A percentile compares a stretch with the other conserved stretches of the same genome.
These are phyloP conservation scores for Bolboschoenus planiculmis DNA, from an alignment of 176 grass and related monocot species.

Conservation along the genomic window DNA sequence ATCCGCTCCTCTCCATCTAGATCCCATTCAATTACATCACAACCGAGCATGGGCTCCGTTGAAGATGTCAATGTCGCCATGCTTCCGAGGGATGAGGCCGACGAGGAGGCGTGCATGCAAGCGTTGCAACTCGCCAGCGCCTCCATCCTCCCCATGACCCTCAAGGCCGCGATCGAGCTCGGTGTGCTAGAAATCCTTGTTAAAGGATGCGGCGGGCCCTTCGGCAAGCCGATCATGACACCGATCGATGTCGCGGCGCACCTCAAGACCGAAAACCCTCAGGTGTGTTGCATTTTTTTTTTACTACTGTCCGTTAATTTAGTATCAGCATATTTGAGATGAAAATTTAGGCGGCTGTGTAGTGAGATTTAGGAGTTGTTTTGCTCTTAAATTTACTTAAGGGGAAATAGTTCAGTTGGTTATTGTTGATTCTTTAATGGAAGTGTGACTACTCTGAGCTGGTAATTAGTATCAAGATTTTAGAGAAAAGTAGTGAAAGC, in stretches of 20 bases:
- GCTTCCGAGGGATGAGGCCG: slow-evolving; percentile 26
- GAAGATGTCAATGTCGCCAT: not conserved
- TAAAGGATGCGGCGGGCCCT: slow-evolving; percentile 14
- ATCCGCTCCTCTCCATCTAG: not conserved
- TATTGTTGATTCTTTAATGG: not conserved
- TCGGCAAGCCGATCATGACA: slow-evolving; percentile 7
- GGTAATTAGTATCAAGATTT: not conserved
- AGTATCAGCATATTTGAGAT: not conserved
- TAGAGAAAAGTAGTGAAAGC: not conserved
- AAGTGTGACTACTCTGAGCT: not conserved
- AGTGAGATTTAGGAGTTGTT: not conserved
- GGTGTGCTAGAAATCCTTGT: slow-evolving; percentile 61
- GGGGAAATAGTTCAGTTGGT: not conserved
- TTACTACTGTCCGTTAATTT: slow-evolving; percentile 12
- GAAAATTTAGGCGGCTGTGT: not conserved
- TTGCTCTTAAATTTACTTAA: not conserved
- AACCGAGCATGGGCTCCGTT: slow-evolving; percentile 41
- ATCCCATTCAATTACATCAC: not conserved
- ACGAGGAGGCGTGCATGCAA: slow-evolving; percentile 94
- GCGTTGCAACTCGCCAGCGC: slow-evolving; percentile 63
- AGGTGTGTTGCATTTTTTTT: slow-evolving; percentile 54
- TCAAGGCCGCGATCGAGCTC: slow-evolving; percentile 87
- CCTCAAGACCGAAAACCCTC: slow-evolving; percentile 43
- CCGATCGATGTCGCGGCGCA: slow-evolving; percentile 45
- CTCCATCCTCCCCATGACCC: slow-evolving; percentile 94